These are phyloP conservation scores for Trypanosoma rangeli DNA, from an alignment of 208 protist genomes.

Conservation along the genomic window DNA sequence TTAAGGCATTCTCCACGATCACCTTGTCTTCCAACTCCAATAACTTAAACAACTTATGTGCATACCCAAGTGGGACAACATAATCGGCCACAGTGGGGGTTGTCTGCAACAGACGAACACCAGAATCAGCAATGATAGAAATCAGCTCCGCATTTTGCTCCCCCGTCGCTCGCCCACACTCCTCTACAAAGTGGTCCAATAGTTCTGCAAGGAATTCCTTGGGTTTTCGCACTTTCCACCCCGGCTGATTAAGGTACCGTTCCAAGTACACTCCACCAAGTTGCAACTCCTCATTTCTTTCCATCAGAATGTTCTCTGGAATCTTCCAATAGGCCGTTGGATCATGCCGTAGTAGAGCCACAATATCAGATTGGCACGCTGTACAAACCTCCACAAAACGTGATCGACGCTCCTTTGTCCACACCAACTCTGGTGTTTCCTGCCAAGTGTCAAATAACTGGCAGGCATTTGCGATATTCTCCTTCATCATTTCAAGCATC, in stretches of 20 bases:
- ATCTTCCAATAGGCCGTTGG: conserved; percentile 54
- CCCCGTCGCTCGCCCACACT: conserved; percentile 18
- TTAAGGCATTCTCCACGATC: conserved; percentile 37
- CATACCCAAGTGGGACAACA: conserved; percentile 69
- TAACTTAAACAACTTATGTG: conserved; percentile 52
- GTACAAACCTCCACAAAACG: conserved; percentile 39
- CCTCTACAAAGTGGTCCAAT: conserved; percentile 56
- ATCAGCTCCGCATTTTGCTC: conserved; percentile 22
- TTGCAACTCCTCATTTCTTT: conserved; percentile 37
- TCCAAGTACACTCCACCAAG: conserved; percentile 84
- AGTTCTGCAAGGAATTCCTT: conserved; percentile 79
- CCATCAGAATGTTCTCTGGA: conserved; percentile 22
- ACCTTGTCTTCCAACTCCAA: conserved; percentile 21
- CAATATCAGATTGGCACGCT: conserved; percentile 34
- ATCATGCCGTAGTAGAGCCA: conserved; percentile 30
- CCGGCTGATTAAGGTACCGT: conserved; percentile 72
- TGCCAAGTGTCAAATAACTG: conserved; percentile 86
- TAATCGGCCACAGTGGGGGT: conserved; percentile 56
- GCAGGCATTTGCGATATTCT: conserved; percentile 71
- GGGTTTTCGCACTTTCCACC: conserved; percentile 82
- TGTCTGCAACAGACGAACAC: conserved; percentile 43
- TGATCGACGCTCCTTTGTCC: conserved; percentile 76
- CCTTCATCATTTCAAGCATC: conserved; percentile 91
- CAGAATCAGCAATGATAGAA: conserved; percentile 50
- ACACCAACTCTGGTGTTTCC: conserved; percentile 94